Conservation (phyloP, 2,329 filamentous ascomycete species). For the Penicillium sp. region DNA sequence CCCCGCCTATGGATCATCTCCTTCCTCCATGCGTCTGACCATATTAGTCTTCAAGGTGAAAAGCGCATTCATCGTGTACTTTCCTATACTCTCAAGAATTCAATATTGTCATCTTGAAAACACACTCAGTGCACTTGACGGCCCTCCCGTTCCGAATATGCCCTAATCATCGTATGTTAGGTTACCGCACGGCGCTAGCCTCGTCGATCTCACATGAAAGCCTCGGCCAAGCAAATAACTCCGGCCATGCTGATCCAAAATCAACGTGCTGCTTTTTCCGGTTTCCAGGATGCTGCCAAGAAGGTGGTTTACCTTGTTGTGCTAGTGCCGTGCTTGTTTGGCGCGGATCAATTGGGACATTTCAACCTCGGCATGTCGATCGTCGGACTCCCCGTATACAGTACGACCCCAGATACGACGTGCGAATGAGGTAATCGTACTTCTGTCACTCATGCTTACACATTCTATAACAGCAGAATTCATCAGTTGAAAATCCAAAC, state of each 20-base stretch:
- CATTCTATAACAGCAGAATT: not conserved
- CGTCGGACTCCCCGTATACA: not conserved
- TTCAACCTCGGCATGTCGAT: conserved; percentile 7
- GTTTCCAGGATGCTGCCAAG: not conserved
- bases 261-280: not conserved
- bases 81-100: not conserved
- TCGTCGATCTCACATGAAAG: conserved; percentile 27
- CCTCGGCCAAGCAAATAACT: conserved; percentile 7
- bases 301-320: not conserved
- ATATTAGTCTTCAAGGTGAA: not conserved
- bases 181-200: conserved; percentile 8
- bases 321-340: conserved; percentile 3
- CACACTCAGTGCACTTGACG: not conserved
- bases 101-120: not conserved
- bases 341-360: not conserved
- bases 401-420: not conserved
- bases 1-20: conserved; percentile 3
- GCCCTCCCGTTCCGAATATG: not conserved
- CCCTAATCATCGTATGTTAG: conserved; percentile 1
- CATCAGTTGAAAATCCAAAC: not conserved
- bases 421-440: not conserved
- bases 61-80: not conserved
- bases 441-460: not conserved
- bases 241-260: not conserved
- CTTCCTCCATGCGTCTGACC: not conserved